Conservation (phyloP, 2,329 filamentous ascomycete species). For the Leptoxyphium fumago region DNA sequence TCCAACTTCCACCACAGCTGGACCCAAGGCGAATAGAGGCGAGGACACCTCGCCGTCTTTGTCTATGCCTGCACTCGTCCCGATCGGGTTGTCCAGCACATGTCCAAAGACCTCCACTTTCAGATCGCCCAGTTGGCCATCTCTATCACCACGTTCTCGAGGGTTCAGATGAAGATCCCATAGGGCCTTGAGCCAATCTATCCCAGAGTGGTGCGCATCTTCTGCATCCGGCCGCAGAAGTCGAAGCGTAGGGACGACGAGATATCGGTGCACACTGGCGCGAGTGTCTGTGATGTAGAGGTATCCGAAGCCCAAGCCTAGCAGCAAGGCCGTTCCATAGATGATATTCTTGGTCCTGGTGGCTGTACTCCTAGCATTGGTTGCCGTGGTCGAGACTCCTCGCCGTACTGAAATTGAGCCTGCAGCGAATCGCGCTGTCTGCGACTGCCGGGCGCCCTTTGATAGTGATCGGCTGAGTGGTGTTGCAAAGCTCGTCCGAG, state of each 20-base stretch:
- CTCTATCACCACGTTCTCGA: constrained; percentile 56
- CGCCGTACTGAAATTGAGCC: too few species aligned
- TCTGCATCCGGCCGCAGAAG: constrained; percentile 61
- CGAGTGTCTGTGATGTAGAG: constrained; percentile 40
- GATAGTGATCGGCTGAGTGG: too few species aligned
- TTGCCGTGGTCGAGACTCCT: constrained; percentile 9
- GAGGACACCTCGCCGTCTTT: constrained; percentile 86
- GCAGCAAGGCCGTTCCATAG: constrained; percentile 39
- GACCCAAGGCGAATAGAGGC: constrained; percentile 68
- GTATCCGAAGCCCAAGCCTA: constrained; percentile 32
- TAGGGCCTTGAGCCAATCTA: constrained; percentile 53
- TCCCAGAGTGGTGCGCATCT: constrained; percentile 77
- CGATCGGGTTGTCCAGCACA: constrained; percentile 69
- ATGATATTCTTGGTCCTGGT: constrained; percentile 35
- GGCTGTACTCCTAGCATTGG: constrained; percentile 23
- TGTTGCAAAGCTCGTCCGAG: too few species aligned
- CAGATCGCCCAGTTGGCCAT: constrained; percentile 36
- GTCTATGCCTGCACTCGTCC: constrained; percentile 88
- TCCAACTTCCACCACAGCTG: constrained; percentile 80
- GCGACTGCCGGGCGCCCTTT: too few species aligned
- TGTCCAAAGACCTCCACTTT: constrained; percentile 60
- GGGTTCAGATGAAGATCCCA: constrained; percentile 65
- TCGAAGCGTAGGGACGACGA: constrained; percentile 47
- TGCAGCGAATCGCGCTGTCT: too few species aligned
- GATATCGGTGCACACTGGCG: constrained; percentile 37